These are phyloP conservation scores for Circinella umbellata DNA, from an alignment of 371 early-diverging fungal species.

Conservation along the genomic window DNA sequence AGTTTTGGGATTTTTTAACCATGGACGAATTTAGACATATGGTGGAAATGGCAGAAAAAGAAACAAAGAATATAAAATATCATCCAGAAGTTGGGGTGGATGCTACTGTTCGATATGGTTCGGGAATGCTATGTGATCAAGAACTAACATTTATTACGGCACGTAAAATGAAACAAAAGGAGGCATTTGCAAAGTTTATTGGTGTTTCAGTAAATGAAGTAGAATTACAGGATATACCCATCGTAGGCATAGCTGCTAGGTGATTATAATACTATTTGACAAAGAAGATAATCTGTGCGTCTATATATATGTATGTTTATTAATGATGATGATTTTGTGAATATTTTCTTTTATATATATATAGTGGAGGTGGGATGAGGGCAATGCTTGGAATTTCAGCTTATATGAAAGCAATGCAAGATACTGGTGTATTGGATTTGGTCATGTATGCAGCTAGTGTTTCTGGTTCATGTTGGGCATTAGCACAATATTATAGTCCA, in stretches of 20 bases:
- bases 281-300: background rate
- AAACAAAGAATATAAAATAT: conserved; percentile 19
- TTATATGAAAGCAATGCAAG: conserved; percentile 59
- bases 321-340: background rate
- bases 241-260: conserved; percentile 63
- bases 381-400: conserved; percentile 72
- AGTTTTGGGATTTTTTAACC: conserved; percentile 39
- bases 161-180: conserved; percentile 53
- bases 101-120: conserved; percentile 45
- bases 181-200: conserved; percentile 72
- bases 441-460: conserved; percentile 64
- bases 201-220: conserved; percentile 61
- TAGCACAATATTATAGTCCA: conserved; percentile 40
- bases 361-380: conserved; percentile 73
- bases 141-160: conserved; percentile 53
- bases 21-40: conserved; percentile 41
- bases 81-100: conserved; percentile 42
- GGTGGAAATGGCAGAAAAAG: conserved; percentile 30
- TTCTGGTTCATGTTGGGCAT: conserved; percentile 62
- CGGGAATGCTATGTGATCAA: conserved; percentile 38
- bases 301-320: background rate
- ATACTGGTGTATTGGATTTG: conserved; percentile 60
- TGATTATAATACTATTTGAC: background rate
- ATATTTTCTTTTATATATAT: background rate
- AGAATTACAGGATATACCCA: conserved; percentile 68